Percentiles rank a stretch among this genome's conserved stretches.
These are phyloP conservation scores for Emmonsia crescens DNA, from an alignment of 2,329 filamentous ascomycete genomes.

Conservation along the genomic window DNA sequence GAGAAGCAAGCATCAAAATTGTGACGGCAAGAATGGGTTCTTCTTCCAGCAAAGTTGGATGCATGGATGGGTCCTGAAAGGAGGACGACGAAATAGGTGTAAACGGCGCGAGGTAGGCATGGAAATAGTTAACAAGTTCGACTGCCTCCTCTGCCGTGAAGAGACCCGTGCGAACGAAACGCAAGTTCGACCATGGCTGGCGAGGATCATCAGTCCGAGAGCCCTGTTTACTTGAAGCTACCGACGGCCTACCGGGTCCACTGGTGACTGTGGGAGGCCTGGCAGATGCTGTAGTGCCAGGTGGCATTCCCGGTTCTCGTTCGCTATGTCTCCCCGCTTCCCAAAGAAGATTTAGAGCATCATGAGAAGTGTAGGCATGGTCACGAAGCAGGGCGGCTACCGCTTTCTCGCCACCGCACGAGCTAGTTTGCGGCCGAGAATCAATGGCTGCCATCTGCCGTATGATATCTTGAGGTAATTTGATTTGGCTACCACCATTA, in stretches of 20 bases:
- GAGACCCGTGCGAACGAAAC: conserved; percentile 83
- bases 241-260: conserved; percentile 5
- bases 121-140: conserved; percentile 83
- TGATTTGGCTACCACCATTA: neutral
- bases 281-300: neutral
- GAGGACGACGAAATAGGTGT: conserved; percentile 82
- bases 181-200: conserved; percentile 68
- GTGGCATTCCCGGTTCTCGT: conserved; percentile 5
- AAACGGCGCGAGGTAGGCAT: conserved; percentile 70
- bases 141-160: conserved; percentile 81
- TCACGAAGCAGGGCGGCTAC: conserved; percentile 14
- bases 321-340: conserved; percentile 16
- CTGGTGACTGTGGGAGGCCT: neutral
- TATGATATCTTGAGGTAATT: neutral
- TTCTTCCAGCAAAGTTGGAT: conserved; percentile 67
- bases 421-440: neutral
- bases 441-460: neutral
- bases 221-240: conserved; percentile 8
- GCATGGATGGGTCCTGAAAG: conserved; percentile 62
- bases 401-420: conserved; percentile 10
- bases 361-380: conserved; percentile 15
- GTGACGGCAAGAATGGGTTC: conserved; percentile 82
- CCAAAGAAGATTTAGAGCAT: conserved; percentile 14
- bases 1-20: conserved; percentile 73
- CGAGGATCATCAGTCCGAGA: conserved; percentile 36